Evolutionary conservation across 805 yeast species (phyloP).

Genomic region (Yamadazyma olivae): DNA sequence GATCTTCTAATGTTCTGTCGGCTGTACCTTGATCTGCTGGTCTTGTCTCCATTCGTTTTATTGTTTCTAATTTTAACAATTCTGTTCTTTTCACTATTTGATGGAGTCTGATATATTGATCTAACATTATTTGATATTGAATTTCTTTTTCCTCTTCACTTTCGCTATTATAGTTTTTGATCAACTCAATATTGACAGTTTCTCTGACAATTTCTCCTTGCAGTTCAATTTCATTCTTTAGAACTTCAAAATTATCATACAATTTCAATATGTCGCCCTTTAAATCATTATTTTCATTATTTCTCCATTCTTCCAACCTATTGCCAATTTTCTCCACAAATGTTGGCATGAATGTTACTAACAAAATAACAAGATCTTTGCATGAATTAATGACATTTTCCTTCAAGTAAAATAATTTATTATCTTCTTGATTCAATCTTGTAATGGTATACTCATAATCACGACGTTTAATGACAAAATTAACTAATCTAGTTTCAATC

Average conservation of each 20-base stretch:
- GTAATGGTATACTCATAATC: slow-evolving; percentile 19
- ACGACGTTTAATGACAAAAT: slow-evolving; percentile 17
- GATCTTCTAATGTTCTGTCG: no score
- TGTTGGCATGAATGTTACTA: slow-evolving; percentile 15
- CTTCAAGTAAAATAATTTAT: neutral
- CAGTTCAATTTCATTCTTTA: no score
- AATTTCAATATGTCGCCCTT: slow-evolving; percentile 6
- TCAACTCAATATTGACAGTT: neutral
- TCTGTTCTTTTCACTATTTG: no score
- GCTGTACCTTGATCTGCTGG: no score
- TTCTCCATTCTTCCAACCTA: slow-evolving; percentile 16
- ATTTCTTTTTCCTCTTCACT: slow-evolving; percentile 3
- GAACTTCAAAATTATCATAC: slow-evolving; percentile 2
- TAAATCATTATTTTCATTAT: slow-evolving; percentile 16
- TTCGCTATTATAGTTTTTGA: slow-evolving; percentile 1
- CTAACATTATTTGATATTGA: slow-evolving; percentile 11
- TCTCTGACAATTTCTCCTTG: neutral
- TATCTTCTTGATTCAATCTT: slow-evolving; percentile 1
- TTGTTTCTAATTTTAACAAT: no score
- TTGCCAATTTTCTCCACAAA: slow-evolving; percentile 10
- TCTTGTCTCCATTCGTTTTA: no score
- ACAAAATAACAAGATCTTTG: slow-evolving; percentile 17
- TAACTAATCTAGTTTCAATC: neutral
- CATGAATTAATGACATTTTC: slow-evolving; percentile 12
- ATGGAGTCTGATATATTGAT: no score